Conservation (phyloP, 1,284 basidiomycete genomes). For the Sporisorium reilianum region DNA sequence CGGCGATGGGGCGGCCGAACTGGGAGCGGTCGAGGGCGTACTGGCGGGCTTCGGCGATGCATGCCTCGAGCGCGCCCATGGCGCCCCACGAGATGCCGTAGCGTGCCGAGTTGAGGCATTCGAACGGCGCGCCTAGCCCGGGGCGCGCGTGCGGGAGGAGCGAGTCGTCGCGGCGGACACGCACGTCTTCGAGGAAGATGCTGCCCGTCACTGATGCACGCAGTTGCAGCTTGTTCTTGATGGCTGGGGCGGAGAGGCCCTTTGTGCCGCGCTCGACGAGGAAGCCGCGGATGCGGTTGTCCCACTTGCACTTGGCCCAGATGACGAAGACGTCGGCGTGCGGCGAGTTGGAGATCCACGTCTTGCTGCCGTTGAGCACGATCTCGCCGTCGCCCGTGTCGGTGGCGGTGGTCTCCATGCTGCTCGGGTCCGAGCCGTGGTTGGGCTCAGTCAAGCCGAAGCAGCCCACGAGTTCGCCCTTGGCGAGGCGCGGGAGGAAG, state of each 20-base stretch:
- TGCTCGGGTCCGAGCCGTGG: constrained; percentile 91
- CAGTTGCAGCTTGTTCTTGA: constrained; percentile 92
- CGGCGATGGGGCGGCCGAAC: constrained; percentile 88
- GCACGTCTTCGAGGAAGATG: constrained; percentile 78
- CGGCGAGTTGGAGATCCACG: constrained; percentile 86
- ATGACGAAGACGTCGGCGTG: constrained; percentile 84
- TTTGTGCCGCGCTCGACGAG: constrained; percentile 88
- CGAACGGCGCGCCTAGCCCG: constrained; percentile 63
- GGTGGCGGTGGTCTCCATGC: constrained; percentile 92
- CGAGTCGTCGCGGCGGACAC: constrained; percentile 53
- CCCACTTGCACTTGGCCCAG: constrained; percentile 96
- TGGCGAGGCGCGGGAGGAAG: constrained; percentile 86
- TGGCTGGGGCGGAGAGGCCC: constrained; percentile 86
- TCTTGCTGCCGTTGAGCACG: constrained; percentile 89
- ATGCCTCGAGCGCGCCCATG: constrained; percentile 82
- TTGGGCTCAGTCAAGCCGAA: constrained; percentile 97
- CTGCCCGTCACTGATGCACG: constrained; percentile 91
- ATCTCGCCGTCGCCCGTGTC: constrained; percentile 84
- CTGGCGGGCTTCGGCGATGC: constrained; percentile 80
- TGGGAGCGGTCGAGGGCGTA: constrained; percentile 89
- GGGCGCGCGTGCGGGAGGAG: constrained; percentile 59
- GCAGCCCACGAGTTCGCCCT: constrained; percentile 88
- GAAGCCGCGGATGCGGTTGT: constrained; percentile 90
- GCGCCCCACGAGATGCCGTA: constrained; percentile 67
- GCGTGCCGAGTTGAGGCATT: constrained; percentile 64